These are phyloP conservation scores for Pichia sp. DNA, from an alignment of 1,139 yeast genomes.

Conservation along the genomic window DNA sequence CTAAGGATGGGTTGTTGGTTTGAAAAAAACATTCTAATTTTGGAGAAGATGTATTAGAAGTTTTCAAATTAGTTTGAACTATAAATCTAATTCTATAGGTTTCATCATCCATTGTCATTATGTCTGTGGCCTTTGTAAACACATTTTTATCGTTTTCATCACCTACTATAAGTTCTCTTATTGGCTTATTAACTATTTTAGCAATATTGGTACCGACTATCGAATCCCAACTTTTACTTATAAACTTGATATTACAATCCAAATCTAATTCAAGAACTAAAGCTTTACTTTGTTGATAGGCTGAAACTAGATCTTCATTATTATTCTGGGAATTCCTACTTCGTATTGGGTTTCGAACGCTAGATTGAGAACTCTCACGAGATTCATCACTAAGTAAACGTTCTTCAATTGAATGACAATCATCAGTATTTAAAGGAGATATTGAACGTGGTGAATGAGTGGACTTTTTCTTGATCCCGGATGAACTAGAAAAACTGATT, in stretches of 20 bases:
- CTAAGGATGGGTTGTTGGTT: neutral
- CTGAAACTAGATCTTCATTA: neutral
- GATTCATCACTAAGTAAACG: too few species aligned
- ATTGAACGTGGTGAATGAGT: constrained; percentile 10
- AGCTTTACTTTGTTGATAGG: constrained; percentile 52
- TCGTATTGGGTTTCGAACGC: neutral
- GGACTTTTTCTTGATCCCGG: constrained; percentile 1
- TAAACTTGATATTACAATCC: constrained; percentile 68
- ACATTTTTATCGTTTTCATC: constrained; percentile 56
- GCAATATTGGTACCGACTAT: constrained; percentile 61
- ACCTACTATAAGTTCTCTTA: constrained; percentile 64
- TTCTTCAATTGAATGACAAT: constrained; percentile 1
- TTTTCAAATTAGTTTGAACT: constrained; percentile 44
- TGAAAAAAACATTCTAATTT: neutral
- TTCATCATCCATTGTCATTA: constrained; percentile 68
- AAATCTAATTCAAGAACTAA: constrained; percentile 80
- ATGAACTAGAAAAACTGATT: neutral
- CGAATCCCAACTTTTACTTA: constrained; percentile 71
- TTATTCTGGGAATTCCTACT: too few species aligned
- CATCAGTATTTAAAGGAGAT: constrained; percentile 11
- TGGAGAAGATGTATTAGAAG: neutral
- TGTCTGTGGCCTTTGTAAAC: constrained; percentile 62
- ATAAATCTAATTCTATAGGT: constrained; percentile 73
- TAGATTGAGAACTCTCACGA: too few species aligned
- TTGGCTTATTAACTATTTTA: constrained; percentile 52